A percentile compares a stretch with the other conserved stretches of the same genome.
Conservation (phyloP, 495 filamentous ascomycete species). For the Trypethelium eluteriae region DNA sequence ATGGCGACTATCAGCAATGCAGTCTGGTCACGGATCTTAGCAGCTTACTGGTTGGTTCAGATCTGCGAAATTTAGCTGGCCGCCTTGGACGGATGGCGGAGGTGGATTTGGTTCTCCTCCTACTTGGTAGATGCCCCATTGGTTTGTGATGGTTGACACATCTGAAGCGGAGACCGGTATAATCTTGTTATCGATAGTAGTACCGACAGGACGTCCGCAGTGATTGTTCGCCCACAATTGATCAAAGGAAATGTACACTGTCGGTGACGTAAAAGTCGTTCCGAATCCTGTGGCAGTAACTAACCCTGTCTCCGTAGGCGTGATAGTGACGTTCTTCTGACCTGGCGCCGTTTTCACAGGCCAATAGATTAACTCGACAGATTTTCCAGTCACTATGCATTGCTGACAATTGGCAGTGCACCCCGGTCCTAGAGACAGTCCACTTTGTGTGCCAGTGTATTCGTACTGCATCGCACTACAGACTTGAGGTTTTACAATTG, state of each 20-base stretch:
- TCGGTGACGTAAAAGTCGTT: constrained; percentile 18
- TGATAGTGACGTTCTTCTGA: constrained; percentile 13
- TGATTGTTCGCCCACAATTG: constrained; percentile 17
- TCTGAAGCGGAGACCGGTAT: constrained; percentile 5
- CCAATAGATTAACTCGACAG: constrained; percentile 19
- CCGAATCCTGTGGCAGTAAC: constrained; percentile 15
- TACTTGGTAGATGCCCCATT: constrained; percentile 11
- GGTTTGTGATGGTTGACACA: constrained; percentile 6
- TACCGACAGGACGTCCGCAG: constrained; percentile 10
- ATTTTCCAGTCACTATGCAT: constrained; percentile 16
- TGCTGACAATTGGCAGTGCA: constrained; percentile 10
- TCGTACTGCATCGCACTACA: constrained; percentile 7
- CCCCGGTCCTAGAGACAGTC: background rate
- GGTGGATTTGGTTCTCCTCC: constrained; percentile 12
- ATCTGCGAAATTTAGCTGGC: constrained; percentile 18
- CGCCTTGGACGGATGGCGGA: constrained; percentile 13
- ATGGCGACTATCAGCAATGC: background rate
- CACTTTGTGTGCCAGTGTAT: constrained; percentile 13
- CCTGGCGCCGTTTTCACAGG: constrained; percentile 14
- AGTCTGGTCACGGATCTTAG: background rate
- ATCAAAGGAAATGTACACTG: constrained; percentile 21
- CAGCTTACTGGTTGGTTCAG: constrained; percentile 16
- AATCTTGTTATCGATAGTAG: background rate
- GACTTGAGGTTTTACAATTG: background rate
- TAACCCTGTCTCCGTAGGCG: constrained; percentile 10